These are phyloP conservation scores for Eucalyptus melliodora DNA, from an alignment of 345 rosid species.

Conservation along the genomic window DNA sequence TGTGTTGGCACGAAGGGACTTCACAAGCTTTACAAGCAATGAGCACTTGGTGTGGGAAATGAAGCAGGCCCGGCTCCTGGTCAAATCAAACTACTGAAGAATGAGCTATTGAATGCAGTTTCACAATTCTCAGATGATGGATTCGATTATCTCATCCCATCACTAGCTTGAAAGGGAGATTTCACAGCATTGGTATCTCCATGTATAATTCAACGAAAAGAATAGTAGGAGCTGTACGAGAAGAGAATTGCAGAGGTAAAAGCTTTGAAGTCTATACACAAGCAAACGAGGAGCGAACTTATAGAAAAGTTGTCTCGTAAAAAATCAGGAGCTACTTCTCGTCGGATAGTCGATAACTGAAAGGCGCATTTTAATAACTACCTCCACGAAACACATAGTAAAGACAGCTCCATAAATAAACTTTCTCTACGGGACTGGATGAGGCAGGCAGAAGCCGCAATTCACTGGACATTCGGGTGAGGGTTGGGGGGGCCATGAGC, in stretches of 20 bases:
- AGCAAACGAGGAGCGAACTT: not conserved
- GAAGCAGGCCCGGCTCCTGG: not conserved
- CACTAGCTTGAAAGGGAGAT: not conserved
- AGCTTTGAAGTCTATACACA: not conserved
- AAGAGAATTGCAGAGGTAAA: not conserved
- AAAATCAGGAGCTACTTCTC: not conserved
- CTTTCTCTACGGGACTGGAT: not conserved
- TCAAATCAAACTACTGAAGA: not conserved
- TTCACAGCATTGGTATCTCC: not conserved
- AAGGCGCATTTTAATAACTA: not conserved
- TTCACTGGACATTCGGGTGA: not conserved
- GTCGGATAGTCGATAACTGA: not conserved
- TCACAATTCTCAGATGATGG: not conserved
- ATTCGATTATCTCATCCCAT: not conserved
- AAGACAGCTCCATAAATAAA: not conserved
- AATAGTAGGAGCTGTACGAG: not conserved
- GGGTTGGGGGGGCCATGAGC: not conserved
- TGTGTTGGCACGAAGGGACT: not conserved
- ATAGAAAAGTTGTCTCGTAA: not conserved
- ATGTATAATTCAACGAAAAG: not conserved
- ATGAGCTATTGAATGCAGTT: not conserved
- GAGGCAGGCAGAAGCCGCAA: not conserved
- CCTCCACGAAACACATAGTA: not conserved
- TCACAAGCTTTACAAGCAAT: not conserved
- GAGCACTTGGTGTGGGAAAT: not conserved